Percentiles rank a stretch among this genome's conserved stretches.
phyloP scores from a whole-genome alignment of 768 basidiomycete genomes.

The Tulasnella sp. region DNA sequence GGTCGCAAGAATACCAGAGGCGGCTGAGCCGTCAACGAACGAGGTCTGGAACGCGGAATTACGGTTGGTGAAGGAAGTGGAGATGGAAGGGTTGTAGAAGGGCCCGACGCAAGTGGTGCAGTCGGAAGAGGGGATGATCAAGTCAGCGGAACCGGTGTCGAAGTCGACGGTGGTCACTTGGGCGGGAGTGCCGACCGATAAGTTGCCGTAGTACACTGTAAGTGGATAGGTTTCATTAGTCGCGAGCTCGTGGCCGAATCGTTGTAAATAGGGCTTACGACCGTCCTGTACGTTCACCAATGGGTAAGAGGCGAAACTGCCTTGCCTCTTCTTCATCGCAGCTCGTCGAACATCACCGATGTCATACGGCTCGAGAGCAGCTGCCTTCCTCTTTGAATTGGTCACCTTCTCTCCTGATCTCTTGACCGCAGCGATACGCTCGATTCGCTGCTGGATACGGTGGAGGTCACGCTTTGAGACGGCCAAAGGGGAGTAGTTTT shows the following conservation, averaged over 20 bases:
- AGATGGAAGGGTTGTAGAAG: background rate
- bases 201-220: background rate
- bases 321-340: background rate
- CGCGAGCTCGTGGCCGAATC: background rate
- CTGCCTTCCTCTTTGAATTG: background rate
- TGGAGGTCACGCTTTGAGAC: background rate
- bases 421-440: background rate
- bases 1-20: background rate
- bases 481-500: background rate
- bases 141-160: constrained; percentile 35
- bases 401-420: background rate
- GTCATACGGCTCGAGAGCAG: background rate
- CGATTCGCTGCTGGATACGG: background rate
- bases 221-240: background rate
- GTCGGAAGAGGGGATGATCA: background rate
- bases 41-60: background rate
- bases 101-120: background rate
- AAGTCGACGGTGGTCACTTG: constrained; percentile 29
- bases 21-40: background rate
- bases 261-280: background rate
- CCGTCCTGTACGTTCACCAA: background rate
- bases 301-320: background rate
- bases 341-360: background rate
- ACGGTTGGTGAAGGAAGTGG: background rate
- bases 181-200: constrained; percentile 12